Conservation (phyloP, 148 eudicot species). For the Dianthus caryophyllus region DNA sequence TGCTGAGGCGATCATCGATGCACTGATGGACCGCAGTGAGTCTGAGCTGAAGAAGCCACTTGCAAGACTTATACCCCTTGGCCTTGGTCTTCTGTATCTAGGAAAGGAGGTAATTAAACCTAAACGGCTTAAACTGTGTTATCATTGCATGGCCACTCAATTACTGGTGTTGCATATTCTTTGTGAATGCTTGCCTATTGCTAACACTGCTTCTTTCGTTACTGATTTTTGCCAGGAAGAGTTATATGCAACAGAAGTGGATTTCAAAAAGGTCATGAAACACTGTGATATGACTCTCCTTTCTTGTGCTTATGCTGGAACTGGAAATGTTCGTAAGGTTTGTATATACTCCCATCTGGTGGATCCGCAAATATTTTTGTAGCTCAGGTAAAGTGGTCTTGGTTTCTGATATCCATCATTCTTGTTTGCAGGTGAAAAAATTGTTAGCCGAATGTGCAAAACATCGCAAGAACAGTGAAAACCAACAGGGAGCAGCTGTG, state of each 20-base stretch:
- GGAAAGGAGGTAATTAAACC: slow-evolving; percentile 89
- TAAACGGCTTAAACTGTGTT: no score
- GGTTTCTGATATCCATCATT: slow-evolving; percentile 3
- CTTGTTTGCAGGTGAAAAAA: slow-evolving; percentile 69
- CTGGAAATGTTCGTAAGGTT: slow-evolving; percentile 96
- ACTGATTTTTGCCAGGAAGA: slow-evolving; percentile 49
- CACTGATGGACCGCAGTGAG: slow-evolving; percentile 79
- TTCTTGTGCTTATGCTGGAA: slow-evolving; percentile 99
- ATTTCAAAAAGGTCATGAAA: slow-evolving; percentile 76
- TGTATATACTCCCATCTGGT: neutral
- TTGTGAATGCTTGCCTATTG: neutral
- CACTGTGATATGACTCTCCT: slow-evolving; percentile 90
- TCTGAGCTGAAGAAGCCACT: slow-evolving; percentile 81
- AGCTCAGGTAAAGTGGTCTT: slow-evolving; percentile 6
- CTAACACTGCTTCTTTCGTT: slow-evolving; percentile 1
- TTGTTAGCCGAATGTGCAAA: slow-evolving; percentile 88
- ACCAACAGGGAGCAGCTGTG: slow-evolving; percentile 94
- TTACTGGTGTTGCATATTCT: neutral
- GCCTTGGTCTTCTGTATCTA: slow-evolving; percentile 86
- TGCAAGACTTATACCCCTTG: slow-evolving; percentile 73
- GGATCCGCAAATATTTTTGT: neutral
- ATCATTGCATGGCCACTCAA: neutral
- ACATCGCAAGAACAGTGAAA: slow-evolving; percentile 87
- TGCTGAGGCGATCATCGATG: slow-evolving; percentile 83
- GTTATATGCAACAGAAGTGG: slow-evolving; percentile 90